Conservation (phyloP, 2,329 filamentous ascomycete genomes). For the Talaromyces sp. region DNA sequence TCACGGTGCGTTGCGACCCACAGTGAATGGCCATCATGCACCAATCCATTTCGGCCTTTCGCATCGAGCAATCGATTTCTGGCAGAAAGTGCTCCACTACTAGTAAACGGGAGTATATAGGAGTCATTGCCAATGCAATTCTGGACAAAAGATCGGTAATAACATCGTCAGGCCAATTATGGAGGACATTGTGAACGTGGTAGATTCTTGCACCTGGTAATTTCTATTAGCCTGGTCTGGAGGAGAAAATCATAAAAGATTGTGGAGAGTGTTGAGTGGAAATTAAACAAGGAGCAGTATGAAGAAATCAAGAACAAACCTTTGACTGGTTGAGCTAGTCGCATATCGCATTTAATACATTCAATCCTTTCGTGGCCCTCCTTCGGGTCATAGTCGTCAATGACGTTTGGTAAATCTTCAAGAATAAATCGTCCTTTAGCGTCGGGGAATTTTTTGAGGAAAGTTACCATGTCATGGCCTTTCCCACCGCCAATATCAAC, state of each 20-base stretch:
- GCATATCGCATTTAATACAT: slow-evolving; percentile 17
- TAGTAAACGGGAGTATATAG: slow-evolving; percentile 30
- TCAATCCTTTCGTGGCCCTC: slow-evolving; percentile 11
- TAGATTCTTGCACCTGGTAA: slow-evolving; percentile 12
- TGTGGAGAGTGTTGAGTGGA: not conserved
- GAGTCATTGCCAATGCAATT: slow-evolving; percentile 25
- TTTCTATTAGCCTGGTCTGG: not conserved
- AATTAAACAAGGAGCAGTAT: slow-evolving; percentile 7
- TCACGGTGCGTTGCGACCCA: not conserved
- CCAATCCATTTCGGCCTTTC: slow-evolving; percentile 19
- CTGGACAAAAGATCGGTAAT: slow-evolving; percentile 16
- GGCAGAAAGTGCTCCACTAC: slow-evolving; percentile 41
- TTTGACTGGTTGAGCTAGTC: slow-evolving; percentile 6
- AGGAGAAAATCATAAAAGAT: not conserved
- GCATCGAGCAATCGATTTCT: slow-evolving; percentile 22
- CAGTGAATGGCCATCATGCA: slow-evolving; percentile 3
- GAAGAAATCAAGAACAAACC: slow-evolving; percentile 13
- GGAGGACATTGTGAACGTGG: slow-evolving; percentile 19
- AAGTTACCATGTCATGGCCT: slow-evolving; percentile 14
- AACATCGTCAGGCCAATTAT: slow-evolving; percentile 19
- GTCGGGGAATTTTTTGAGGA: slow-evolving; percentile 30
- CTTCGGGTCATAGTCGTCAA: slow-evolving; percentile 16
- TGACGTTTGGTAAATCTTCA: slow-evolving; percentile 43
- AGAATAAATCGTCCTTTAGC: slow-evolving; percentile 40
- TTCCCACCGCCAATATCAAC: slow-evolving; percentile 27